phyloP scores from a whole-genome alignment of 169 alveolate species.

The Cryptosporidium meleagridis region DNA sequence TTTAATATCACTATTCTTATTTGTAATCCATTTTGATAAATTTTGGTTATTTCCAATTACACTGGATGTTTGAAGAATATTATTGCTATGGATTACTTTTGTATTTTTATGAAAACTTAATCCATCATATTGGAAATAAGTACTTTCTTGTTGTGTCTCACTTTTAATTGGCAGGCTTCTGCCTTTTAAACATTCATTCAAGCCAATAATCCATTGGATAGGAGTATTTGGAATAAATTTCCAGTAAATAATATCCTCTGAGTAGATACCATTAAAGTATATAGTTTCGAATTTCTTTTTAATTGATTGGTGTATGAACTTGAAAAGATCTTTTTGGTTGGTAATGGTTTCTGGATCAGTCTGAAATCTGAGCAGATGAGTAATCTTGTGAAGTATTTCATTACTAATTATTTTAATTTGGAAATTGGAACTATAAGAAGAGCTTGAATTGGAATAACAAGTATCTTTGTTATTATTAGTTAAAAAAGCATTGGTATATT shows the following conservation, averaged over 20 bases:
- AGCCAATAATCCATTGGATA: neutral
- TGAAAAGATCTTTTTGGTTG: neutral
- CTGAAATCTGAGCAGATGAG: neutral
- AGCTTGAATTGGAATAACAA: neutral
- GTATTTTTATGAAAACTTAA: neutral
- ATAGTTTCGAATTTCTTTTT: slow-evolving; percentile 6
- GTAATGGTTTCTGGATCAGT: neutral
- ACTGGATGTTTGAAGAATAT: slow-evolving; percentile 9
- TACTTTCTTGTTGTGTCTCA: neutral
- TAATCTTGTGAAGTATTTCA: slow-evolving; percentile 14
- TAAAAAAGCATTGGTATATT: neutral
- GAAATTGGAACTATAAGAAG: neutral
- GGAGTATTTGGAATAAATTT: slow-evolving; percentile 25
- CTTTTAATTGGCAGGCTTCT: neutral
- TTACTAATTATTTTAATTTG: slow-evolving; percentile 18
- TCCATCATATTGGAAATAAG: slow-evolving; percentile 22
- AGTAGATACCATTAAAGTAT: neutral
- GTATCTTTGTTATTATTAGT: neutral
- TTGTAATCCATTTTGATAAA: slow-evolving; percentile 38
- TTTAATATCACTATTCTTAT: neutral
- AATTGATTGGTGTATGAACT: neutral
- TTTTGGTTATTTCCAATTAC: neutral
- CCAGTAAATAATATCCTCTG: slow-evolving; percentile 42
- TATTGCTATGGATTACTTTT: neutral
- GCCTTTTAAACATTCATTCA: neutral